These are phyloP conservation scores for Penicillium maclennaniae DNA, from an alignment of 495 filamentous ascomycete genomes.

Conservation along the genomic window DNA sequence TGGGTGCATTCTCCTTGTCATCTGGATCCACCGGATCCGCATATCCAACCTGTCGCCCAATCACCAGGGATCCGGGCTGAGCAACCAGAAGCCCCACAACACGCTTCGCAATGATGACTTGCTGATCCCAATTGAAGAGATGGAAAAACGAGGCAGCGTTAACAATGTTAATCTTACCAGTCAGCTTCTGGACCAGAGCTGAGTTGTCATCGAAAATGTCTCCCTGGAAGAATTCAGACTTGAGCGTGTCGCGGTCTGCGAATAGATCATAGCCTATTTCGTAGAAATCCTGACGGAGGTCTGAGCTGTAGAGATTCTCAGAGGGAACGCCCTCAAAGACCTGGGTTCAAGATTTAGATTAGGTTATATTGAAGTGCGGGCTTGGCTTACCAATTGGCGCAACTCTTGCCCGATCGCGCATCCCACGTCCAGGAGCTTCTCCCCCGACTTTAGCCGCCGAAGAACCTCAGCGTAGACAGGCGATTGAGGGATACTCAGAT, in stretches of 20 bases:
- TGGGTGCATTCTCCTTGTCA: slow-evolving; percentile 10
- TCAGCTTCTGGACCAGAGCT: slow-evolving; percentile 27
- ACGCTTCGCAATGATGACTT: slow-evolving; percentile 43
- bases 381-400: slow-evolving; percentile 24
- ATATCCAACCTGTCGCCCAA: slow-evolving; percentile 48
- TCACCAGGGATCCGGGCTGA: slow-evolving; percentile 39
- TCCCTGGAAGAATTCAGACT: slow-evolving; percentile 44
- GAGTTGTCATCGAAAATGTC: slow-evolving; percentile 50
- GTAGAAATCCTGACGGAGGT: slow-evolving; percentile 38
- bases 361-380: background rate
- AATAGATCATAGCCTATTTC: slow-evolving; percentile 49
- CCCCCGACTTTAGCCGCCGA: slow-evolving; percentile 32
- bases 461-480: slow-evolving; percentile 39
- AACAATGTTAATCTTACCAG: slow-evolving; percentile 52
- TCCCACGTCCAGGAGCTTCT: slow-evolving; percentile 40
- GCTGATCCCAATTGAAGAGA: slow-evolving; percentile 53
- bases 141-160: slow-evolving; percentile 57
- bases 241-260: slow-evolving; percentile 37
- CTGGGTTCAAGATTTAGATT: slow-evolving; percentile 5
- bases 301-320: slow-evolving; percentile 35
- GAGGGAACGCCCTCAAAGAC: slow-evolving; percentile 27
- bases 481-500: slow-evolving; percentile 32
- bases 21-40: slow-evolving; percentile 23
- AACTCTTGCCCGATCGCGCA: slow-evolving; percentile 40
- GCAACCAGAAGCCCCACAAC: slow-evolving; percentile 44